Evolutionary conservation across 202 grass and related monocot species (phyloP).

Genomic region (Panicum hallii): DNA sequence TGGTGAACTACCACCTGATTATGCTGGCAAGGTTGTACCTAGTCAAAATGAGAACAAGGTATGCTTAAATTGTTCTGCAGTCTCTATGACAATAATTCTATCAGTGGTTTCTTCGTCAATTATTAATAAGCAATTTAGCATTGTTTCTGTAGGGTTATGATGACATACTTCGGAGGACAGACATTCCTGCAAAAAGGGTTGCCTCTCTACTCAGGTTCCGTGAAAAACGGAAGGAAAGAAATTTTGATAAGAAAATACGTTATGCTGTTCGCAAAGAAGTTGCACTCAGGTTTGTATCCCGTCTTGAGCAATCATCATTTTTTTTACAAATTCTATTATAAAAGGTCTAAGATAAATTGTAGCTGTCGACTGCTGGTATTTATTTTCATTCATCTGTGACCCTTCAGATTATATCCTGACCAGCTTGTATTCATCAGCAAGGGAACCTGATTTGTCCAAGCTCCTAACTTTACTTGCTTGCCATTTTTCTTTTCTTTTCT

Average conservation of each 20-base stretch:
- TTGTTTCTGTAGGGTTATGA: conserved; percentile 74
- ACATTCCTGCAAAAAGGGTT: conserved; percentile 96
- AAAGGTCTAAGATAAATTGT: conserved; percentile 8
- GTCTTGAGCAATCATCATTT: background rate
- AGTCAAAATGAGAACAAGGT: conserved; percentile 74
- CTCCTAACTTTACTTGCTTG: conserved; percentile 21
- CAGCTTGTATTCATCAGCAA: conserved; percentile 19
- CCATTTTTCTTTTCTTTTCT: background rate
- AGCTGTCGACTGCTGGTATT: background rate
- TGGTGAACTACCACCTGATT: conserved; percentile 66
- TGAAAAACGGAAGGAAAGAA: conserved; percentile 97
- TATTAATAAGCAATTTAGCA: conserved; percentile 46
- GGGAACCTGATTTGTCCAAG: conserved; percentile 19
- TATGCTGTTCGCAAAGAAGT: conserved; percentile 97
- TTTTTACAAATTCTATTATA: conserved; percentile 7
- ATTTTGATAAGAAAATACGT: conserved; percentile 99
- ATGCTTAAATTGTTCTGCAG: conserved; percentile 26
- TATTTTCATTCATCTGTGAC: background rate
- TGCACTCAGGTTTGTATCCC: conserved; percentile 73
- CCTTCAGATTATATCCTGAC: background rate
- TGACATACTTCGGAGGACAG: conserved; percentile 87
- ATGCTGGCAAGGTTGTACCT: conserved; percentile 53
- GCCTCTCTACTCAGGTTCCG: conserved; percentile 90
- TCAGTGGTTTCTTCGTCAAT: conserved; percentile 10
- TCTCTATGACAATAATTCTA: background rate